These are phyloP conservation scores for Annulohypoxylon bovei DNA, from an alignment of 495 filamentous ascomycete species.

Conservation along the genomic window DNA sequence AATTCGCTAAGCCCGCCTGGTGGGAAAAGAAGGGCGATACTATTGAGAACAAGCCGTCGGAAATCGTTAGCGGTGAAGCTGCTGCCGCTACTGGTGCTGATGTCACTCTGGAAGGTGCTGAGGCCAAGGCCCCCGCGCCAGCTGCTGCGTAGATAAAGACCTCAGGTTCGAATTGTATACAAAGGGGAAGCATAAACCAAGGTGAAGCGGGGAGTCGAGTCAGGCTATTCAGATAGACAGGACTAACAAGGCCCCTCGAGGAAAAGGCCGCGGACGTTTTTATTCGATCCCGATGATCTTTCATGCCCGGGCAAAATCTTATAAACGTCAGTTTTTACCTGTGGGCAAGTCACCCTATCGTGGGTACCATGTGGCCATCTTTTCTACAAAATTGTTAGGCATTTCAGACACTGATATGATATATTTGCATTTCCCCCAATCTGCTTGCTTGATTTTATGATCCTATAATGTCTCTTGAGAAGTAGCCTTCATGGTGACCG, in stretches of 20 bases:
- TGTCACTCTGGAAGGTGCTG: constrained; percentile 45
- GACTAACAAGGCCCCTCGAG: constrained; percentile 13
- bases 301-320: constrained; percentile 14
- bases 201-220: constrained; percentile 33
- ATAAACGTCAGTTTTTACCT: constrained; percentile 22
- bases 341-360: not conserved
- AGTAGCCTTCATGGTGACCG: not conserved
- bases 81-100: constrained; percentile 23
- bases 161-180: constrained; percentile 15
- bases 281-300: constrained; percentile 21
- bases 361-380: constrained; percentile 22
- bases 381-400: constrained; percentile 25
- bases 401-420: constrained; percentile 25
- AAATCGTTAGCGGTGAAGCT: constrained; percentile 35
- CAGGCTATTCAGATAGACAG: constrained; percentile 27
- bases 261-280: constrained; percentile 10
- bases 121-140: constrained; percentile 42
- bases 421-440: constrained; percentile 13
- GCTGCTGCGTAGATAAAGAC: constrained; percentile 32
- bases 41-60: constrained; percentile 42
- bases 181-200: constrained; percentile 19
- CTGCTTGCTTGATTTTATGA: not conserved
- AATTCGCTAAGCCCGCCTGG: constrained; percentile 75
- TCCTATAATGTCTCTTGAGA: not conserved
- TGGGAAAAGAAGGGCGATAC: constrained; percentile 62